Evolutionary conservation across 2,329 filamentous ascomycete species (phyloP).

Genomic region (Orbilia javanica): DNA sequence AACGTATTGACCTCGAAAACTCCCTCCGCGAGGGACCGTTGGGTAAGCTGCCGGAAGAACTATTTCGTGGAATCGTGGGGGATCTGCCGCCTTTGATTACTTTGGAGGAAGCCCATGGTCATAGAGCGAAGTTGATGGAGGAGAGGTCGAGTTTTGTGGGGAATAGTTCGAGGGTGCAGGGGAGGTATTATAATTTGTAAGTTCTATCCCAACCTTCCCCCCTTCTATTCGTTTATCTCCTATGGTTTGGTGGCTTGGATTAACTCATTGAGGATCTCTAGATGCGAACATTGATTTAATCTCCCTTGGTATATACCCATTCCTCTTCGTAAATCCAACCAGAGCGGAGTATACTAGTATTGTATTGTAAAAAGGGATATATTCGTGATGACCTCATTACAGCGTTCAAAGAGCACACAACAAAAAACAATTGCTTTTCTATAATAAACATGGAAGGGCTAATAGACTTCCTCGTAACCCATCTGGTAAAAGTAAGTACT

Average conservation of each 20-base stretch:
- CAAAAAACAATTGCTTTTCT: slow-evolving; percentile 15
- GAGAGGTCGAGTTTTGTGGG: slow-evolving; percentile 63
- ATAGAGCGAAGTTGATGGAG: slow-evolving; percentile 65
- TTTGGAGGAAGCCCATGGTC: slow-evolving; percentile 64
- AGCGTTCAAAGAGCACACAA: neutral
- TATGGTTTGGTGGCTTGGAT: neutral
- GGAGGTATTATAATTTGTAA: slow-evolving; percentile 22
- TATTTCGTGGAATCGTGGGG: slow-evolving; percentile 58
- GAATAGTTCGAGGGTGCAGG: neutral
- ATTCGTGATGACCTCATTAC: neutral
- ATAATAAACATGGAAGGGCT: slow-evolving; percentile 3
- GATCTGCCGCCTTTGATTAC: slow-evolving; percentile 61
- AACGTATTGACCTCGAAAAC: neutral
- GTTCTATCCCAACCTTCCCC: slow-evolving; percentile 9
- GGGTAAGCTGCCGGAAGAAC: slow-evolving; percentile 35
- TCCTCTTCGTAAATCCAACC: too few species aligned
- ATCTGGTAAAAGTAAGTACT: neutral
- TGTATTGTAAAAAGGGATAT: neutral
- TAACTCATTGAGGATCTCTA: neutral
- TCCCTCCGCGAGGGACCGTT: slow-evolving; percentile 1
- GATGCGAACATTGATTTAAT: slow-evolving; percentile 3
- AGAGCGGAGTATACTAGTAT: neutral
- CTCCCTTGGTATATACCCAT: neutral
- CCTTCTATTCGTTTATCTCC: neutral
- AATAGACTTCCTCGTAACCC: neutral